These are phyloP conservation scores for Bipolaris victoriae DNA, from an alignment of 2,329 filamentous ascomycete genomes.

Conservation along the genomic window DNA sequence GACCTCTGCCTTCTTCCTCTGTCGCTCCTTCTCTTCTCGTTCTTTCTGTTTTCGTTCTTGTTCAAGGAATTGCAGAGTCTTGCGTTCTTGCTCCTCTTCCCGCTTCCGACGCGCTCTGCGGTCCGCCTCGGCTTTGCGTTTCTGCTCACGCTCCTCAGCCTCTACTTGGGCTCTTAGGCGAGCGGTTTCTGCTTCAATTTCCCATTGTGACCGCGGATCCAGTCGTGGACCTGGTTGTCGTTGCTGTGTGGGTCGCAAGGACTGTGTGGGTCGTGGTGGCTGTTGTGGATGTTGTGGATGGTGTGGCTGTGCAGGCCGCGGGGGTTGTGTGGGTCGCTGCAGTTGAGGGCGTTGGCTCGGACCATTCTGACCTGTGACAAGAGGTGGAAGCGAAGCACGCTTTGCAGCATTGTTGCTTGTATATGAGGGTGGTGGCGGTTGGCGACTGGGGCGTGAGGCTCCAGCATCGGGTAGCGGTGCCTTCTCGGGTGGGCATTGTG, in stretches of 20 bases:
- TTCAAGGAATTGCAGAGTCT: constrained; percentile 43
- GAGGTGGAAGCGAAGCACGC: constrained; percentile 37
- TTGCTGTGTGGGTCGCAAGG: constrained; percentile 18
- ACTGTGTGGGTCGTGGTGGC: constrained; percentile 4
- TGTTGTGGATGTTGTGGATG: constrained; percentile 8
- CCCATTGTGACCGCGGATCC: constrained; percentile 61
- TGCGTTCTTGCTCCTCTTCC: constrained; percentile 62
- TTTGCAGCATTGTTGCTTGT: constrained; percentile 27
- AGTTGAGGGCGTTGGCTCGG: constrained; percentile 17
- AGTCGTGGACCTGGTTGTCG: constrained; percentile 28
- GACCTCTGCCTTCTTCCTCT: constrained; percentile 58
- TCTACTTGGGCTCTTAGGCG: constrained; percentile 54
- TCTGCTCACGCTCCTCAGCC: constrained; percentile 55
- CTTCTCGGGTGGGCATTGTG: constrained; percentile 33
- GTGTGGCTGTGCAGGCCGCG: constrained; percentile 8
- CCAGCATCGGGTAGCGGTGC: constrained; percentile 21
- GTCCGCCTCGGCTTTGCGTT: constrained; percentile 51
- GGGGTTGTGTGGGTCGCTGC: constrained; percentile 7
- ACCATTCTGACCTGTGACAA: constrained; percentile 32
- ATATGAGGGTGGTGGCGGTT: constrained; percentile 27
- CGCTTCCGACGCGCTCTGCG: constrained; percentile 63
- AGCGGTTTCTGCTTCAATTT: constrained; percentile 58
- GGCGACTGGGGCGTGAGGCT: constrained; percentile 23
- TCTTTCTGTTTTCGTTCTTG: constrained; percentile 64
- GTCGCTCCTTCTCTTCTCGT: constrained; percentile 67